These are phyloP conservation scores for Barnettozyma populi DNA, from an alignment of 805 yeast species.

Conservation along the genomic window DNA sequence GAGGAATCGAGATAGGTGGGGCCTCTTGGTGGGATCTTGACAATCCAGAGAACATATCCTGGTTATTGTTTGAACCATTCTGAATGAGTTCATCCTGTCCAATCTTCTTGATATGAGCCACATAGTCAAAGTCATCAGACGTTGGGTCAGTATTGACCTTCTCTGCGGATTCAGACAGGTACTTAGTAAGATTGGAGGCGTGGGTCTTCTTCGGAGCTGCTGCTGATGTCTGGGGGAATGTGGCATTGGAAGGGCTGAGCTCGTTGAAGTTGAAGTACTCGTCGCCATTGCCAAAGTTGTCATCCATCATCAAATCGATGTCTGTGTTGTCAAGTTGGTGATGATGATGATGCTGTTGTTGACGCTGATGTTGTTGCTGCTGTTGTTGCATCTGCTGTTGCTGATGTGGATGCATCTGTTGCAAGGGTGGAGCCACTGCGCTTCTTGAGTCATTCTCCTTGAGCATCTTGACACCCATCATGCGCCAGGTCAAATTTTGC, in stretches of 20 bases:
- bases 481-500: conserved; percentile 84
- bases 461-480: conserved; percentile 53
- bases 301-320: conserved; percentile 2
- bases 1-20: not conserved
- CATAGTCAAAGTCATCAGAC: conserved; percentile 55
- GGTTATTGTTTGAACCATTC: not conserved
- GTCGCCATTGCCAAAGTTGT: conserved; percentile 16
- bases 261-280: conserved; percentile 20
- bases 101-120: conserved; percentile 56
- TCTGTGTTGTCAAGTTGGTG: not conserved
- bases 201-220: conserved; percentile 6
- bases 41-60: not conserved
- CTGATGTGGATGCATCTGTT: not conserved
- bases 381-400: not conserved
- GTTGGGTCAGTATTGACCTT: conserved; percentile 34
- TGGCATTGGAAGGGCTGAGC: not conserved
- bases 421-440: not conserved
- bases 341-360: not conserved
- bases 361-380: not conserved
- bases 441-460: conserved; percentile 5
- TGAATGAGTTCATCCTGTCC: conserved; percentile 34
- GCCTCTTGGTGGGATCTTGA: not conserved
- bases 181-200: conserved; percentile 23
- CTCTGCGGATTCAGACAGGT: conserved; percentile 12
- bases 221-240: not conserved